These are phyloP conservation scores for Cyathus striatus DNA, from an alignment of 768 basidiomycete genomes.

Conservation along the genomic window DNA sequence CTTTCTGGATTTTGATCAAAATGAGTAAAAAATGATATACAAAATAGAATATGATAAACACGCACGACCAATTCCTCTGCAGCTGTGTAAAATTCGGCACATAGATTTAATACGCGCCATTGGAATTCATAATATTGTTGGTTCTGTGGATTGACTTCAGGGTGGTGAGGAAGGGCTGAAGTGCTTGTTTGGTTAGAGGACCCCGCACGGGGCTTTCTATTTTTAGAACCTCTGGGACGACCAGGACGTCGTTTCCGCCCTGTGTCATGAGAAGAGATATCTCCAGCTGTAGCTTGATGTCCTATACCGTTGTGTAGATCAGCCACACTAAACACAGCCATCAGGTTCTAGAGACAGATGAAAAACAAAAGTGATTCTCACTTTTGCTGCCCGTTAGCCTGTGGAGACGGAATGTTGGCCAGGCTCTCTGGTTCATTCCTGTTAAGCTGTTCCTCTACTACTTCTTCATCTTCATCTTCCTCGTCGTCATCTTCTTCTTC, in stretches of 20 bases:
- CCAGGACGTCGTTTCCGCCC: constrained; percentile 70
- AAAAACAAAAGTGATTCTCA: too few species aligned
- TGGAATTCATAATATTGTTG: constrained; percentile 84
- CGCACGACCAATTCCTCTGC: constrained; percentile 81
- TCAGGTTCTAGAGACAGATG: too few species aligned
- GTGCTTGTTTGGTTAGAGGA: constrained; percentile 29
- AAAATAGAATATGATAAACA: constrained; percentile 12
- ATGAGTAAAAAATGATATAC: constrained; percentile 6
- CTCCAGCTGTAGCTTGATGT: constrained; percentile 18
- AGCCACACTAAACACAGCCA: too few species aligned
- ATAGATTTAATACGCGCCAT: constrained; percentile 78
- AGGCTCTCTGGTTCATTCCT: constrained; percentile 39
- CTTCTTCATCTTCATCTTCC: constrained; percentile 72
- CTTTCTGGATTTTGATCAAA: constrained; percentile 39
- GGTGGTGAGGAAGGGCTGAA: constrained; percentile 37
- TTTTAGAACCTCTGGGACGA: constrained; percentile 77
- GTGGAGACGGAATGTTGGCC: constrained; percentile 28
- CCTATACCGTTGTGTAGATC: too few species aligned
- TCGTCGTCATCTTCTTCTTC: constrained; percentile 58
- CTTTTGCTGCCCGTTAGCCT: constrained; percentile 5
- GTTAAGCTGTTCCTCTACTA: constrained; percentile 63
- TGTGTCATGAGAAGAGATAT: constrained; percentile 22
- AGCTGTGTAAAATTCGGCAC: constrained; percentile 81
- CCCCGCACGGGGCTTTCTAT: constrained; percentile 43
- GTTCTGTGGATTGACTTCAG: constrained; percentile 57